A percentile compares a stretch with the other conserved stretches of the same genome.
Evolutionary conservation across 2,329 filamentous ascomycete genomes (phyloP).

Genomic region (Xylariales sp.): DNA sequence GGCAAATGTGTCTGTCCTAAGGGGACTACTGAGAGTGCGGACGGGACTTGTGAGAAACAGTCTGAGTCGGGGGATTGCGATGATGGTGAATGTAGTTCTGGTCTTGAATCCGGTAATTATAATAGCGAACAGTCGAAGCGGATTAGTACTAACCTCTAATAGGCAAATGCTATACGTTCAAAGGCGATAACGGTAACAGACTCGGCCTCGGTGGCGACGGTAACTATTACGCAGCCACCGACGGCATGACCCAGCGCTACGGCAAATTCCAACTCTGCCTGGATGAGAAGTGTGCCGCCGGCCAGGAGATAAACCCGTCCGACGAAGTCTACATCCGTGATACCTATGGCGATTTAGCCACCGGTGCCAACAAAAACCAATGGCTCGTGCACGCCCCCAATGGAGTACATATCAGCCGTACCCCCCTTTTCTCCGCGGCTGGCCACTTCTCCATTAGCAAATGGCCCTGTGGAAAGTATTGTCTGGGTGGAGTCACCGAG

Average conservation of each 20-base stretch:
- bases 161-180: conserved; percentile 34
- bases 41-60: conserved; percentile 29
- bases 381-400: conserved; percentile 30
- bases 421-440: conserved; percentile 25
- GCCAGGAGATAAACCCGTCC: conserved; percentile 22
- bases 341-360: conserved; percentile 30
- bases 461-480: conserved; percentile 36
- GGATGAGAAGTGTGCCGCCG: conserved; percentile 27
- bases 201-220: conserved; percentile 23
- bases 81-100: conserved; percentile 28
- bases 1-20: conserved; percentile 34
- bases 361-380: conserved; percentile 30
- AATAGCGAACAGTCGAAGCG: not conserved
- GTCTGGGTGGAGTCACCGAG: conserved; percentile 27
- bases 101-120: conserved; percentile 33
- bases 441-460: conserved; percentile 35
- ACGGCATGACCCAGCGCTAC: conserved; percentile 30
- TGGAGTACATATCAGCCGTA: conserved; percentile 27
- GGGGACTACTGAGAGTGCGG: conserved; percentile 18
- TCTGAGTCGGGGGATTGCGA: conserved; percentile 11
- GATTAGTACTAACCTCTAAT: not conserved
- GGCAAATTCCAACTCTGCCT: conserved; percentile 34
- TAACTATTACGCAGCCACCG: conserved; percentile 25
- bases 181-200: conserved; percentile 29
- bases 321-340: conserved; percentile 30